A percentile compares a stretch with the other conserved stretches of the same genome.
Evolutionary conservation across 2,329 filamentous ascomycete genomes (phyloP).

Genomic region (Niveomyces coronatus): DNA sequence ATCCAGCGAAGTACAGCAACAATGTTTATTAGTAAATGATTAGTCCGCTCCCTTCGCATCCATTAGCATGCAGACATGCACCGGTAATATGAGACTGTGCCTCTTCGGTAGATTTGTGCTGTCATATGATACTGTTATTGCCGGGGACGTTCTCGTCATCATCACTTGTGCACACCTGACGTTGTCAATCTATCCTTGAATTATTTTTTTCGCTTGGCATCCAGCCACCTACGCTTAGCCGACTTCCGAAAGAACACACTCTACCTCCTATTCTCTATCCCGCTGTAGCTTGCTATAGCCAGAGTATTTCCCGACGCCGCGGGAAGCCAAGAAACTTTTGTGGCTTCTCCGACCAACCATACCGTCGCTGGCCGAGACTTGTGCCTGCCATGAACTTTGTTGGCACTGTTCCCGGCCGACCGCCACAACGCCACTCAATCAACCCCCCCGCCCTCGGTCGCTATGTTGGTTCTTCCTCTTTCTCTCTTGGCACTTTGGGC

Average conservation of each 20-base stretch:
- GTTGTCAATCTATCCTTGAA: slow-evolving; percentile 1
- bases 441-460: too few species aligned
- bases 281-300: neutral
- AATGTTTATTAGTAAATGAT: too few species aligned
- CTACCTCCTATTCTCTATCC: too few species aligned
- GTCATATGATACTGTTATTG: too few species aligned
- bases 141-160: too few species aligned
- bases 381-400: neutral
- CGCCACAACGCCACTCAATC: slow-evolving; percentile 7
- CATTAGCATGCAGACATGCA: too few species aligned
- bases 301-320: slow-evolving; percentile 4
- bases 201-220: neutral
- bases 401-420: neutral
- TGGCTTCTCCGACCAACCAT: slow-evolving; percentile 4
- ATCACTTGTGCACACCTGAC: neutral
- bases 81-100: too few species aligned
- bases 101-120: too few species aligned
- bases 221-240: slow-evolving; percentile 3
- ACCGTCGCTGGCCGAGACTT: neutral
- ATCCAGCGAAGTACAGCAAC: too few species aligned
- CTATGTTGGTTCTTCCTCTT: neutral
- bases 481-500: too few species aligned
- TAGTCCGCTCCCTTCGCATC: neutral
- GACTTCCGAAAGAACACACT: slow-evolving; percentile 6
- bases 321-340: slow-evolving; percentile 4